phyloP scores from a whole-genome alignment of 2,329 filamentous ascomycete species.

The Rhinocladiella mackenziei region DNA sequence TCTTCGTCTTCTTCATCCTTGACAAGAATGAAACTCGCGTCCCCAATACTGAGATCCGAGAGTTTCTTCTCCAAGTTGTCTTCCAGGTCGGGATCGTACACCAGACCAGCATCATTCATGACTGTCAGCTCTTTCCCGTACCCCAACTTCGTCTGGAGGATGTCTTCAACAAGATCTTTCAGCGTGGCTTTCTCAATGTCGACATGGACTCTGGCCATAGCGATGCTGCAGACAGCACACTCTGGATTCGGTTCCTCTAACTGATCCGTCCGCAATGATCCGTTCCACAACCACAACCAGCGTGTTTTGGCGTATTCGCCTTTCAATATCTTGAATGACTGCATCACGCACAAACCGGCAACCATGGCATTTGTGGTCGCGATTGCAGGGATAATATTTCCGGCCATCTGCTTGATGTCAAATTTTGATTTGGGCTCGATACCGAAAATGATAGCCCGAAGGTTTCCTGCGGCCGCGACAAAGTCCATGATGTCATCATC shows the following conservation, averaged over 20 bases:
- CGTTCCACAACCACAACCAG: constrained; percentile 78
- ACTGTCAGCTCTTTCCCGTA: constrained; percentile 80
- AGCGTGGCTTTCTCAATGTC: constrained; percentile 71
- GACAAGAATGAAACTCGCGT: constrained; percentile 73
- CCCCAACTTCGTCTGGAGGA: constrained; percentile 66
- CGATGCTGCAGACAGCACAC: constrained; percentile 78
- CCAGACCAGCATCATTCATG: constrained; percentile 67
- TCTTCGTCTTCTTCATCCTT: constrained; percentile 65
- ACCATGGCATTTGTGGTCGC: constrained; percentile 97
- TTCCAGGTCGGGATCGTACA: constrained; percentile 86
- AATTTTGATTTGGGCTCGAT: constrained; percentile 88
- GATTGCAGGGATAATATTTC: constrained; percentile 97
- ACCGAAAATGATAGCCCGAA: constrained; percentile 82
- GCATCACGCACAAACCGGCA: constrained; percentile 83
- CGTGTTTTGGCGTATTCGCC: constrained; percentile 67
- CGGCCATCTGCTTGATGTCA: constrained; percentile 97
- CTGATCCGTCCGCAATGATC: constrained; percentile 50
- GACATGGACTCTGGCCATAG: constrained; percentile 62
- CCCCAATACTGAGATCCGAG: constrained; percentile 67
- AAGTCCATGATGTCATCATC: constrained; percentile 94
- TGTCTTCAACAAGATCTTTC: constrained; percentile 69
- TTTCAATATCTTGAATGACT: constrained; percentile 85
- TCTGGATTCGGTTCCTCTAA: constrained; percentile 69
- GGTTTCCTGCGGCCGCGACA: constrained; percentile 83
- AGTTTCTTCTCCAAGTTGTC: constrained; percentile 81